Evolutionary conservation across 306 rosid genomes (phyloP), one percentile per base, ranked within the genome.

Genomic region (Pyrus pyrifolia): DNA sequence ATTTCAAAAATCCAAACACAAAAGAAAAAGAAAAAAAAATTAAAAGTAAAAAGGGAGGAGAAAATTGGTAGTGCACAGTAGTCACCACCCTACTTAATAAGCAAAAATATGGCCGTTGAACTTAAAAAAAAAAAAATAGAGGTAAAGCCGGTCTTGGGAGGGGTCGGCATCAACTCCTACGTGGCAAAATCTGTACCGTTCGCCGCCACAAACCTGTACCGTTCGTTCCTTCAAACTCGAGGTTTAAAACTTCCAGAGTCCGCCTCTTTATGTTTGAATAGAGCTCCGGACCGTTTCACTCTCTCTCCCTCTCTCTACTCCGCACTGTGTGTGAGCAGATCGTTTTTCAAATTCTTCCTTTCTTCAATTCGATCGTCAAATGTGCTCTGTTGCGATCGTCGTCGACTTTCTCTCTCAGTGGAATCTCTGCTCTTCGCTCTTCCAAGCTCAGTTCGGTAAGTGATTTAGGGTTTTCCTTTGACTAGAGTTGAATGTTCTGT

Each of bases 251-350:
- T 77, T 69, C 58, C 60, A 2, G 51, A 46, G 80, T 82, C 91
- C 98, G 93, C 97, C 94, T 72, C 88, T 87, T 80, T 78, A 74
- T 67, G 84, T 93, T 93, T 93, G 98, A 93, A 91, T 81, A 85
- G 68, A 83, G 82, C 76, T 75, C 71, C 67, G 49, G 78, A 83
- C 89, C 86, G 86, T 90, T 90, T 83, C 80, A 22, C 72, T 62
- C 76, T 22, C 58, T 42, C 77, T 51, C 66, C 23, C 72, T 65
- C 72, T 72, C 33, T 57, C 75, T 57, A 25, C 33, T 27, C 76
- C 67, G 35, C 68, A 64, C 71, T 82, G 2, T 59, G 65, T 40
- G 65, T 40, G 57, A 45, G 67, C 83, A 83, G 88, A 79, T 88
- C 74, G 19, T 22, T 38, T 64, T 70, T 68, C 73, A 31, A 70